Evolutionary conservation across 1,284 basidiomycete genomes (phyloP).

Genomic region (Phylloporus sp.): DNA sequence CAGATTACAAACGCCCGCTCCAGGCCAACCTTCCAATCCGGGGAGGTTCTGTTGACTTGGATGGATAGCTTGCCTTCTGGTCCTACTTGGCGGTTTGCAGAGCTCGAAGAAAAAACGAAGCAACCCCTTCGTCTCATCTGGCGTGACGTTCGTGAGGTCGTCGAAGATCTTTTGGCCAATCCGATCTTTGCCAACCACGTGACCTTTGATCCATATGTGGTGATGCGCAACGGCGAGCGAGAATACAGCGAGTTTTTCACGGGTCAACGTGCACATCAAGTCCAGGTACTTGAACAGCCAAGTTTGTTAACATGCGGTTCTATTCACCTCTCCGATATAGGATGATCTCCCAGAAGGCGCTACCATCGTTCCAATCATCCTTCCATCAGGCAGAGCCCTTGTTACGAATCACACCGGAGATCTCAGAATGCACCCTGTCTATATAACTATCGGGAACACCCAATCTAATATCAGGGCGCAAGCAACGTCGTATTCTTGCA

Average conservation of each 20-base stretch:
- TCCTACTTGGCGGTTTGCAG: not conserved
- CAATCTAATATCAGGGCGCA: not conserved
- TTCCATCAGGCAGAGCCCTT: constrained; percentile 13
- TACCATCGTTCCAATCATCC: constrained; percentile 7
- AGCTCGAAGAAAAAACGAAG: not conserved
- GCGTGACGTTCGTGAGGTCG: not conserved
- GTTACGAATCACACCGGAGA: not conserved
- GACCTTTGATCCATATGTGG: not conserved
- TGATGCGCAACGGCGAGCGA: not conserved
- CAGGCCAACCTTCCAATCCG: not conserved
- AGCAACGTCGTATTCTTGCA: not conserved
- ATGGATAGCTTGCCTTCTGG: not conserved
- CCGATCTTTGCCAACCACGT: not conserved
- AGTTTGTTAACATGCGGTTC: not conserved
- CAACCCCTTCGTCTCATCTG: not conserved
- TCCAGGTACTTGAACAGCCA: not conserved
- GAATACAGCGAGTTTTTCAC: not conserved
- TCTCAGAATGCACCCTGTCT: not conserved
- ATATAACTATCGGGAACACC: not conserved
- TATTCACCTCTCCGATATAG: not conserved
- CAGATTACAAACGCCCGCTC: not conserved
- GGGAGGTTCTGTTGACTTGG: not conserved
- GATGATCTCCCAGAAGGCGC: not conserved
- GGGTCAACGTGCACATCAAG: not conserved
- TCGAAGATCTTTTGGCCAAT: not conserved